A percentile compares a stretch with the other conserved stretches of the same genome.
Conservation (phyloP, 257 asterid species). For the Solanum pinnatisectum region DNA sequence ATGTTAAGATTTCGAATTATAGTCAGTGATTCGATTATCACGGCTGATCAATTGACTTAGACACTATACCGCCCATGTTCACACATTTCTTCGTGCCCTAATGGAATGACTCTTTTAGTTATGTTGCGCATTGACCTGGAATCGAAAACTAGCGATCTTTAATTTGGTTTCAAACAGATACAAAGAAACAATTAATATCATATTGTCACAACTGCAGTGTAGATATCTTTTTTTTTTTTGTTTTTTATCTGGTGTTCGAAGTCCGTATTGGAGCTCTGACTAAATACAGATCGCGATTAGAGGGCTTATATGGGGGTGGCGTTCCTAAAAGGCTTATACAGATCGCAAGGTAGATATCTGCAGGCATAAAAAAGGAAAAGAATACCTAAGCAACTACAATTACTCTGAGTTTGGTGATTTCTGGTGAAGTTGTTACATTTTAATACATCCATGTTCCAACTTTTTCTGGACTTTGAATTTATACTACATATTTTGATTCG, state of each 20-base stretch:
- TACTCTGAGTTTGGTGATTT: not conserved
- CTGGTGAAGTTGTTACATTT: not conserved
- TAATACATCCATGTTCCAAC: not conserved
- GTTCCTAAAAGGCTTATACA: too few relatives aligned
- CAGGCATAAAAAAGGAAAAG: not conserved
- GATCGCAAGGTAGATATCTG: too few relatives aligned
- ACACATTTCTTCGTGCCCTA: not conserved
- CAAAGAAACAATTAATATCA: not conserved
- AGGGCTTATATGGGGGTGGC: too few relatives aligned
- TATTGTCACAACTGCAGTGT: not conserved
- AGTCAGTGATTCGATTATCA: too few relatives aligned
- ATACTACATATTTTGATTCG: not conserved
- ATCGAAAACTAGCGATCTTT: not conserved
- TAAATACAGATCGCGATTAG: too few relatives aligned
- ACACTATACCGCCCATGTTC: not conserved
- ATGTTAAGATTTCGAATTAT: too few relatives aligned
- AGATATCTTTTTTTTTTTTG: not conserved
- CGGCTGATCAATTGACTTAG: too few relatives aligned
- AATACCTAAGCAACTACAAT: not conserved
- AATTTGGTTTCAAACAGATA: not conserved
- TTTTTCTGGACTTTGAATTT: not conserved
- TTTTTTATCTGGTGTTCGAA: too few relatives aligned
- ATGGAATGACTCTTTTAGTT: not conserved
- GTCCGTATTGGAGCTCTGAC: too few relatives aligned
- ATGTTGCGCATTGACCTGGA: not conserved